Conservation (phyloP, 2,329 filamentous ascomycete species). For the Aspergillus sp. region DNA sequence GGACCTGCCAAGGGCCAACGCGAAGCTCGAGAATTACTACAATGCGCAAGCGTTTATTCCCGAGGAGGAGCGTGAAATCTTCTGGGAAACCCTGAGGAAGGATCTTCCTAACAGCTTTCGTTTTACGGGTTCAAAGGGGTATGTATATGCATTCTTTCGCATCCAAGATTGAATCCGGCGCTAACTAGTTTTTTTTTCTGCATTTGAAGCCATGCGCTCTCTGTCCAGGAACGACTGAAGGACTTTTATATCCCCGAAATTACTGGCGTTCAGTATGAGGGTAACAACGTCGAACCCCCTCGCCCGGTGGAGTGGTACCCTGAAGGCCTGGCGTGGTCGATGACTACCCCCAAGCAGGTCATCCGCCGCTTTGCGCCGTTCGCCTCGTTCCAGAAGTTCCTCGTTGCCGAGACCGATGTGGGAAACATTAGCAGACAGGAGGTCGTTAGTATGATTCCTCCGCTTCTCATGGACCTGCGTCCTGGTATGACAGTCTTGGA, state of each 20-base stretch:
- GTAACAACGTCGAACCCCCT: slow-evolving; percentile 76
- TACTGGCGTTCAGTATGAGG: slow-evolving; percentile 79
- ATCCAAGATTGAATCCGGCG: neutral
- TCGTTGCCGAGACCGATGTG: slow-evolving; percentile 94
- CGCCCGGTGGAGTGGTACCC: slow-evolving; percentile 87
- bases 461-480: slow-evolving; percentile 83
- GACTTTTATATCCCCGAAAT: slow-evolving; percentile 90
- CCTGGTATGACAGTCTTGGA: slow-evolving; percentile 93
- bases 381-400: slow-evolving; percentile 92
- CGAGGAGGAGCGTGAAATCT: slow-evolving; percentile 73
- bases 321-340: slow-evolving; percentile 91
- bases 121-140: slow-evolving; percentile 94
- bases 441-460: slow-evolving; percentile 98
- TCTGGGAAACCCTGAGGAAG: slow-evolving; percentile 79
- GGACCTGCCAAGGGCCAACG: slow-evolving; percentile 74
- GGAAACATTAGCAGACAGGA: slow-evolving; percentile 98
- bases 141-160: slow-evolving; percentile 30
- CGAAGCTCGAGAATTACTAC: slow-evolving; percentile 84
- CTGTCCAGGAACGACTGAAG: slow-evolving; percentile 85
- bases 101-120: slow-evolving; percentile 97
- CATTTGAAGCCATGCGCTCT: slow-evolving; percentile 74
- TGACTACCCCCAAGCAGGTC: slow-evolving; percentile 97
- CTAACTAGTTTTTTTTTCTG: neutral
- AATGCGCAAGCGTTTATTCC: slow-evolving; percentile 72
- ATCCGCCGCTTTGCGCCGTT: slow-evolving; percentile 93